phyloP scores from a whole-genome alignment of 306 rosid genomes.

The Parietaria judaica region DNA sequence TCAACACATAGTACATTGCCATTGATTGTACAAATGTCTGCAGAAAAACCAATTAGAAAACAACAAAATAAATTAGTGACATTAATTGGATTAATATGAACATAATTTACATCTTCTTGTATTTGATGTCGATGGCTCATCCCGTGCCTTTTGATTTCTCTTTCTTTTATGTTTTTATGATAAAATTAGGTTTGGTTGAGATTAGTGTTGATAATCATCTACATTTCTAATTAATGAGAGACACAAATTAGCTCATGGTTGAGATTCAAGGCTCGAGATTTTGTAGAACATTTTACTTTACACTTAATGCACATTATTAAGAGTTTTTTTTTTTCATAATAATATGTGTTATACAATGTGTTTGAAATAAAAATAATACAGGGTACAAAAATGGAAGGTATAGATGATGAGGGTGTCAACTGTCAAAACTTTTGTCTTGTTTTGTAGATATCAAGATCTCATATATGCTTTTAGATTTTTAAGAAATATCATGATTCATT shows the following conservation, averaged over 20 bases:
- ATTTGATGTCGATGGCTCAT: conserved; percentile 1
- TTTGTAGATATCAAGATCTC: background rate
- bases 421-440: background rate
- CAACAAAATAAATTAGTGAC: background rate
- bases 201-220: background rate
- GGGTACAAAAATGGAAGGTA: background rate
- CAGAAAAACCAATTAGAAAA: conserved; percentile 3
- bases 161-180: background rate
- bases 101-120: background rate
- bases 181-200: background rate
- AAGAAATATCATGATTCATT: no score
- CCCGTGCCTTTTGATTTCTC: background rate
- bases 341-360: background rate
- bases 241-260: no score
- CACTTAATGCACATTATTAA: no score
- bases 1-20: background rate
- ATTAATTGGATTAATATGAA: background rate
- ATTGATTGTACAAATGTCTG: conserved; percentile 1
- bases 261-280: no score
- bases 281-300: no score
- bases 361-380: background rate
- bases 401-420: background rate
- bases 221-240: no score
- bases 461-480: conserved; percentile 5
- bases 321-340: no score